Evolutionary conservation across 208 protist species (phyloP), one percentile per base, ranked within the genome.

Genomic region (Crithidia thermophila): DNA sequence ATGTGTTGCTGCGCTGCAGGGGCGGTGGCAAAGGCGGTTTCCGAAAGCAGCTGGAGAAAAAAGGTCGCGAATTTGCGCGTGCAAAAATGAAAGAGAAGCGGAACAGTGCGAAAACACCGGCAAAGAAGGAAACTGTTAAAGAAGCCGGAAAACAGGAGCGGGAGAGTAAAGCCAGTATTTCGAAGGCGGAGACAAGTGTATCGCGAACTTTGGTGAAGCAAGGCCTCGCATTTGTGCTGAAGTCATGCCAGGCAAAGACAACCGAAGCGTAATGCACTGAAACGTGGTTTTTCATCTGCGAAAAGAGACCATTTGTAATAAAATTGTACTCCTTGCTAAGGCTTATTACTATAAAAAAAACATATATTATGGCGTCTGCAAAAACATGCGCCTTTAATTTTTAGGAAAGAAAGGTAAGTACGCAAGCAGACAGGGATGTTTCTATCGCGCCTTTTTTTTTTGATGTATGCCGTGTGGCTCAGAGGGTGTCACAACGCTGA

Each of bases 41-140:
- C 68, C 68, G 80, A 0, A 95, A 95, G 59, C 85, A 91, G 62
- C 69, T 95, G 0, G 89, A 93, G 50, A 95, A 95, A 39, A 95
- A 95, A 36, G 89, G 79, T 3, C 80, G 89, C 18, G 84, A 85
- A 36, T 95, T 87, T 67, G 79, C 82, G 14, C 72, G 89, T 16
- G 79, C 81, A 4, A 90, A 90, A 67, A 63, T 75, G 45, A 79
- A 81, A 39, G 74, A 74, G 42, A 65, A 66, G 39, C 58, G 59
- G 13, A 81, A 80, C 66, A 85, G 42, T 34, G 46, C 27, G 34
- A 76, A 73, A 34, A 4, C 14, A 21, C n/a, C 59, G 0, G 7
- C 40, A 9, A 43, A 55, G 52, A 56, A 43, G 13, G 60, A 75
- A n/a, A n/a, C 0, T 2, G 36, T 4, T 34, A 3, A 4, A 21